These are phyloP conservation scores for Malus sylvestris DNA, from an alignment of 306 rosid genomes.

Conservation along the genomic window DNA sequence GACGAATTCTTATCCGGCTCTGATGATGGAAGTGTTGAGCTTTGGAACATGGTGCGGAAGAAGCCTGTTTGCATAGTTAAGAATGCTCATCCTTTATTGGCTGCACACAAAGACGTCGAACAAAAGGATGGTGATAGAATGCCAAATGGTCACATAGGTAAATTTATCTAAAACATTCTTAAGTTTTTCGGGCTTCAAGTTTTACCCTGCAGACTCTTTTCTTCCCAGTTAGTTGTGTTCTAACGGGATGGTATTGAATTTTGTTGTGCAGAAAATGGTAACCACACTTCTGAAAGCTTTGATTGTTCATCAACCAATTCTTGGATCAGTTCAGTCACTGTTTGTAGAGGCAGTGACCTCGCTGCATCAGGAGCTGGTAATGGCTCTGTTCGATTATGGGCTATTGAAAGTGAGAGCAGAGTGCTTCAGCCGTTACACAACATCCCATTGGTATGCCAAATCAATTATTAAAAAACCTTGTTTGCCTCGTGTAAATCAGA, in stretches of 20 bases:
- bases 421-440: slow-evolving; percentile 44
- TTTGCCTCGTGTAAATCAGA: neutral
- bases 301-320: slow-evolving; percentile 48
- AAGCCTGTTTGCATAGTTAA: slow-evolving; percentile 68
- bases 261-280: slow-evolving; percentile 59
- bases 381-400: slow-evolving; percentile 77
- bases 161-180: neutral
- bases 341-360: slow-evolving; percentile 83
- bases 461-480: slow-evolving; percentile 3
- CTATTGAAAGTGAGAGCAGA: slow-evolving; percentile 56
- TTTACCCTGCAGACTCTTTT: neutral
- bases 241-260: slow-evolving; percentile 17
- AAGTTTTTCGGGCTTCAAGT: neutral
- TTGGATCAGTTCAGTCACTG: slow-evolving; percentile 77
- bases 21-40: slow-evolving; percentile 83
- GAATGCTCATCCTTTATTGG: slow-evolving; percentile 63
- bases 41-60: slow-evolving; percentile 65
- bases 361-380: slow-evolving; percentile 96
- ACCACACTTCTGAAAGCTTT: slow-evolving; percentile 26
- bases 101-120: slow-evolving; percentile 32
- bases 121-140: slow-evolving; percentile 36
- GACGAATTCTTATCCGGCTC: slow-evolving; percentile 87
- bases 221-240: slow-evolving; percentile 5
- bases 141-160: slow-evolving; percentile 68
- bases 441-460: slow-evolving; percentile 75